Evolutionary conservation across 108 stramenopile species (phyloP), one percentile per base, ranked within the genome.

Genomic region (Aureococcus anophagefferens): DNA sequence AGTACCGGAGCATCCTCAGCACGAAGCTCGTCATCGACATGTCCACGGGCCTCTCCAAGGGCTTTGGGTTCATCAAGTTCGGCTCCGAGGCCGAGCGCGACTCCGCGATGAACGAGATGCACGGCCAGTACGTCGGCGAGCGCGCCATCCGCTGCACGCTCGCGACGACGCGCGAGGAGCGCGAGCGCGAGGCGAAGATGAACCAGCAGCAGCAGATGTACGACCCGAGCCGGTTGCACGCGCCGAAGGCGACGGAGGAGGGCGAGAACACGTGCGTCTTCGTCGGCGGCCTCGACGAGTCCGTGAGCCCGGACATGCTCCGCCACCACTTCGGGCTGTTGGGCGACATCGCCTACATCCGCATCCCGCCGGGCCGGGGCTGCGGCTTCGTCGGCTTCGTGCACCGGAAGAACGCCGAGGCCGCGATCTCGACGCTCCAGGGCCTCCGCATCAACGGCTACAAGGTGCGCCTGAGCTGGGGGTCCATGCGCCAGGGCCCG

Each of bases 1-100:
- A 71, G 69, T 79, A 75, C 35, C 21, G 31, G 33, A 74, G 76
- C 25, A 75, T 77, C 17, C 72, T 79, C 31, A 72, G 73, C 15
- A 76, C 77, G 25, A 79, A 79, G 73, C 67, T 79, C 13, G 77
- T 77, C 16, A 51, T 72, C 33, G 69, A 77, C 69, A 72, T 70
- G 44, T 67, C 74, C 33, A 77, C 35, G 0, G 68, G 21, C 0
- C 0, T 25, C 28, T 30, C 45, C 59, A 78, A 79, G 69, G 77
- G 79, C 74, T 79, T 79, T 40, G 79, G 77, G 44, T 79, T 79
- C 68, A 73, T 79, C 35, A 35, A 77, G 36, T 78, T 79, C 35
- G 62, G 69, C 14, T 63, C 75, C 29, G 77, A 78, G 74, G 34
- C 71, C 35, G 79, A 79, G 69, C 63, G 77, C 36, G 77, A 79